A percentile compares a stretch with the other conserved stretches of the same genome.
Evolutionary conservation across 345 rosid species (phyloP).

Genomic region (Syzygium jambos): DNA sequence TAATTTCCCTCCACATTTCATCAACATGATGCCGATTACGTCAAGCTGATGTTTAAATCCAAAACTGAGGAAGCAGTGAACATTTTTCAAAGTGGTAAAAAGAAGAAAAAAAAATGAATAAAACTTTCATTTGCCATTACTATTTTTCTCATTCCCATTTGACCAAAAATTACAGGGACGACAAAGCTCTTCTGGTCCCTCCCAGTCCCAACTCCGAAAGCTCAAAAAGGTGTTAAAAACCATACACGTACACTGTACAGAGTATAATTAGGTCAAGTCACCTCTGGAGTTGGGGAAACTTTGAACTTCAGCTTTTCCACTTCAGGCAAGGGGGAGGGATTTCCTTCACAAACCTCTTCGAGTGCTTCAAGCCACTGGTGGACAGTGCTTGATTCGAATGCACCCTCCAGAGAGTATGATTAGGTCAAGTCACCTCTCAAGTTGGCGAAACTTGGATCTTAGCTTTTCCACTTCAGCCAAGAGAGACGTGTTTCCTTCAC

Average conservation of each 20-base stretch:
- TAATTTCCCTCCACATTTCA: not conserved
- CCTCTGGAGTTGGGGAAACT: not conserved
- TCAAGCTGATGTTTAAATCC: not conserved
- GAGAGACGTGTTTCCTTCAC: slow-evolving; percentile 55
- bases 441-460: not conserved
- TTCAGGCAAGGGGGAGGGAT: slow-evolving; percentile 35
- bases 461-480: slow-evolving; percentile 53
- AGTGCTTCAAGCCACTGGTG: slow-evolving; percentile 31
- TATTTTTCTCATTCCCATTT: not conserved
- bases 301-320: slow-evolving; percentile 43
- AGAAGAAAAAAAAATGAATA: not conserved
- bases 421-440: not conserved
- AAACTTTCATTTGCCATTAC: not conserved
- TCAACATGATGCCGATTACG: not conserved
- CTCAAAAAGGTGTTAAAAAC: not conserved
- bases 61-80: not conserved
- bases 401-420: slow-evolving; percentile 5
- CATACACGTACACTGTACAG: slow-evolving; percentile 3
- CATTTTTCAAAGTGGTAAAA: not conserved
- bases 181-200: not conserved
- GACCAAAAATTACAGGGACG: not conserved
- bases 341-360: slow-evolving; percentile 56
- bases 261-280: not conserved
- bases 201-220: not conserved
- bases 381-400: not conserved